These are phyloP conservation scores for Spathaspora arborariae DNA, from an alignment of 805 yeast species.

Conservation along the genomic window DNA sequence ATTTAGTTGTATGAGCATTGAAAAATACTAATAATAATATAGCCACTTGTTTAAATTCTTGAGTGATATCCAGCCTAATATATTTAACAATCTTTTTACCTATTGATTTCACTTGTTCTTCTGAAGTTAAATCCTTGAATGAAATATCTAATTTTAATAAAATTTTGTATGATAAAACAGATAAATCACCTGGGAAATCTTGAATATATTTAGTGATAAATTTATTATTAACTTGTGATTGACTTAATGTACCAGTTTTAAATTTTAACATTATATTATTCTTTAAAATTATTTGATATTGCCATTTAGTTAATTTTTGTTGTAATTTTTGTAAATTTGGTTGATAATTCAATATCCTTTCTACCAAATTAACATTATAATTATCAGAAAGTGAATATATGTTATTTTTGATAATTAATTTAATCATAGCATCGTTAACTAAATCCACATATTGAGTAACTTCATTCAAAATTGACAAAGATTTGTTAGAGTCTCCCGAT, in stretches of 20 bases:
- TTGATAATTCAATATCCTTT: constrained; percentile 34
- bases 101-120: constrained; percentile 11
- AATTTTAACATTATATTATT: constrained; percentile 44
- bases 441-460: constrained; percentile 19
- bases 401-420: constrained; percentile 45
- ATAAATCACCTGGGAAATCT: constrained; percentile 29
- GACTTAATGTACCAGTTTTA: constrained; percentile 34
- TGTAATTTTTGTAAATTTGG: constrained; percentile 31
- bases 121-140: constrained; percentile 19
- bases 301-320: constrained; percentile 29
- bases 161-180: constrained; percentile 25
- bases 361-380: constrained; percentile 26
- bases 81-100: constrained; percentile 20
- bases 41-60: constrained; percentile 16
- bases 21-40: constrained; percentile 27
- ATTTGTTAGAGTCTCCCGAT: constrained; percentile 28
- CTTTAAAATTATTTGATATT: constrained; percentile 36
- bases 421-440: constrained; percentile 36
- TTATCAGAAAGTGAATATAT: constrained; percentile 23
- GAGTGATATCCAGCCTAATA: constrained; percentile 3
- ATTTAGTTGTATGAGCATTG: constrained; percentile 17
- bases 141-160: constrained; percentile 26
- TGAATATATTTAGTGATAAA: constrained; percentile 16
- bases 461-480: constrained; percentile 33
- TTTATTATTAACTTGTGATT: constrained; percentile 9